phyloP scores from a whole-genome alignment of 2,329 filamentous ascomycete species.

The Chrysoporthe puriensis region DNA sequence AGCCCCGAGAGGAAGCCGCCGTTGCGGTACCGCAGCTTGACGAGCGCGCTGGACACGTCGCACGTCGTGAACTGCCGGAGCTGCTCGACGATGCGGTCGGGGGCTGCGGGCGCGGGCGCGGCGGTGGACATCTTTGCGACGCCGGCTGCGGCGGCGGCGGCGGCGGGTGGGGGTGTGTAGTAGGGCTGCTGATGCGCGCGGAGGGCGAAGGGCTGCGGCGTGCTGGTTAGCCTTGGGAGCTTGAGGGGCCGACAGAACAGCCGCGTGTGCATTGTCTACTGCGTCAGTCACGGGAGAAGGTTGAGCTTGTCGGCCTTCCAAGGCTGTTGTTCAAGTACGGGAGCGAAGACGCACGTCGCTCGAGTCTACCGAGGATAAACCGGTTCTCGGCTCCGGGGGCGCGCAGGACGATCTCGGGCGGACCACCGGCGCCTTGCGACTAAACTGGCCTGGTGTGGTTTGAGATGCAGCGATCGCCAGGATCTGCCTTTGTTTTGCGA shows the following conservation, averaged over 20 bases:
- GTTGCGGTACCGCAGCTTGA: conserved; percentile 51
- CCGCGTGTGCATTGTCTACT: not conserved
- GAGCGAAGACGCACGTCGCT: not conserved
- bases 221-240: not conserved
- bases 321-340: not conserved
- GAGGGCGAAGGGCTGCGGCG: not conserved
- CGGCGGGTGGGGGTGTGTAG: too few relatives aligned
- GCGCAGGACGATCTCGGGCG: not conserved
- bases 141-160: not conserved
- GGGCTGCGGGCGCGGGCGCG: not conserved
- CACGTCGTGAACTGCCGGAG: conserved; percentile 46
- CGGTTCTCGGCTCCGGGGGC: not conserved
- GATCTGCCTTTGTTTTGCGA: not conserved
- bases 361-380: conserved; percentile 4
- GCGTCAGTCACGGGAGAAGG: not conserved
- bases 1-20: conserved; percentile 59
- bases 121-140: not conserved
- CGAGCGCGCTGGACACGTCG: conserved; percentile 56
- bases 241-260: not conserved
- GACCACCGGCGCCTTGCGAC: not conserved
- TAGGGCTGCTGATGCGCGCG: too few relatives aligned
- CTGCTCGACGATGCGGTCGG: conserved; percentile 38
- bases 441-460: not conserved
- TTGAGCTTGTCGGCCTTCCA: not conserved
- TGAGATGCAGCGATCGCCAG: not conserved